Conservation (phyloP, 352 stramenopile genomes). For the Phytophthora meadii region DNA sequence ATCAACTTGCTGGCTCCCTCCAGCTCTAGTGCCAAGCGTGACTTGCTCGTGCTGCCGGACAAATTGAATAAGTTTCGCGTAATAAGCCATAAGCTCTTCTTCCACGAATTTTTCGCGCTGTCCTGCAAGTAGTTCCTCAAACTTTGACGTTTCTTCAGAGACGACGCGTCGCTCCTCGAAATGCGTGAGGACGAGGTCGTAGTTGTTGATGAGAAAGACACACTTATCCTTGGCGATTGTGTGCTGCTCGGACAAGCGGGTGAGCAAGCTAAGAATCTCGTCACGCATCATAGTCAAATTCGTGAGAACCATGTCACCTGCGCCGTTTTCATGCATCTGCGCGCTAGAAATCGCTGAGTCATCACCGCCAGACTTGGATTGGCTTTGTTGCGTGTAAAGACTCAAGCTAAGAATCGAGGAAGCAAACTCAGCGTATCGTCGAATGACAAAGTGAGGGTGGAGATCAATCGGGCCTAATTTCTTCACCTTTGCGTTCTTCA, state of each 20-base stretch:
- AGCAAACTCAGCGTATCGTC: slow-evolving; percentile 97
- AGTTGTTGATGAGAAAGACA: slow-evolving; percentile 99
- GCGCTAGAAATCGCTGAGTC: slow-evolving; percentile 58
- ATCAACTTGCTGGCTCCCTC: slow-evolving; percentile 73
- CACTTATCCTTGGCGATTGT: slow-evolving; percentile 93
- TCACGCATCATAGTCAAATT: slow-evolving; percentile 89
- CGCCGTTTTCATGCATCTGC: slow-evolving; percentile 84
- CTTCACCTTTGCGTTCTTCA: slow-evolving; percentile 88
- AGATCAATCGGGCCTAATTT: slow-evolving; percentile 94
- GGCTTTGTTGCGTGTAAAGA: slow-evolving; percentile 64
- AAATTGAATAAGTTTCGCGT: slow-evolving; percentile 98
- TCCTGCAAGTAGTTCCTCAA: slow-evolving; percentile 93
- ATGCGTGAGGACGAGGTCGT: slow-evolving; percentile 95
- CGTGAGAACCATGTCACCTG: slow-evolving; percentile 94
- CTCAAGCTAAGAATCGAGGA: slow-evolving; percentile 95
- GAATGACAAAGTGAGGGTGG: slow-evolving; percentile 97
- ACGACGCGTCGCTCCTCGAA: slow-evolving; percentile 95
- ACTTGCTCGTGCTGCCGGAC: slow-evolving; percentile 94
- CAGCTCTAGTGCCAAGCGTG: slow-evolving; percentile 44
- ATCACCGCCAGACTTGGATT: slow-evolving; percentile 31
- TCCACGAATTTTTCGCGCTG: slow-evolving; percentile 98
- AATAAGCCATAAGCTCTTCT: slow-evolving; percentile 93
- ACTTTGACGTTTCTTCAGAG: slow-evolving; percentile 94
- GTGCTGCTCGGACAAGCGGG: slow-evolving; percentile 93
- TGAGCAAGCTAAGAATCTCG: slow-evolving; percentile 81